Evolutionary conservation across 768 basidiomycete genomes (phyloP).

Genomic region (Calocera cornea): DNA sequence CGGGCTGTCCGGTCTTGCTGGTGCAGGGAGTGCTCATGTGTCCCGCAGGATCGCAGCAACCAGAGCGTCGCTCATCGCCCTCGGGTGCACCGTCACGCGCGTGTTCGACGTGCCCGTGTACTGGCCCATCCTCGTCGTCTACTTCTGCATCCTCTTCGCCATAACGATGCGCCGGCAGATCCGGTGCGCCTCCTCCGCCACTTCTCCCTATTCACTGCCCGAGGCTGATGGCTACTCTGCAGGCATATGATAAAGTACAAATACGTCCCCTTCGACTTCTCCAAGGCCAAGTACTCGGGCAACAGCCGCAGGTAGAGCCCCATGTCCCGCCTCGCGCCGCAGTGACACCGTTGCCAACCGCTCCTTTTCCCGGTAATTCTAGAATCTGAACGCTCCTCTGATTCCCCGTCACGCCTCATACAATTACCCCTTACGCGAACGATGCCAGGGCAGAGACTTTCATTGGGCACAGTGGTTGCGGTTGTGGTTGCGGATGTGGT

Average conservation of each 20-base stretch:
- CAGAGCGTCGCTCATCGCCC: conserved; percentile 68
- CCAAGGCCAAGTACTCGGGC: conserved; percentile 72
- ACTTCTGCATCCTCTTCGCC: conserved; percentile 89
- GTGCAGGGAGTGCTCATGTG: background rate
- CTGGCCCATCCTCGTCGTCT: conserved; percentile 96
- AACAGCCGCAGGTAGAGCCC: conserved; percentile 8
- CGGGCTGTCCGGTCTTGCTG: no score
- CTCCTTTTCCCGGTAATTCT: background rate
- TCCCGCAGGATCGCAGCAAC: conserved; percentile 74
- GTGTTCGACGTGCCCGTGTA: conserved; percentile 94
- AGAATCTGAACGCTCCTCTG: background rate
- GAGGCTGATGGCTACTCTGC: no score
- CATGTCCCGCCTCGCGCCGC: background rate
- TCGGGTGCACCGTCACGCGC: conserved; percentile 68
- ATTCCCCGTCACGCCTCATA: background rate
- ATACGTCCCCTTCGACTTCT: conserved; percentile 90
- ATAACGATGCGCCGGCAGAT: conserved; percentile 94
- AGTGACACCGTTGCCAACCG: background rate
- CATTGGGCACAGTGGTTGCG: background rate
- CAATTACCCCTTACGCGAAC: no score
- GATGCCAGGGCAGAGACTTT: background rate
- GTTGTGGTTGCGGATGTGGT: no score
- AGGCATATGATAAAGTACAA: conserved; percentile 99
- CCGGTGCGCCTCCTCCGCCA: conserved; percentile 45
- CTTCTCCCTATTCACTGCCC: background rate